Evolutionary conservation across 768 basidiomycete genomes (phyloP).

Genomic region (Hericium erinaceus): DNA sequence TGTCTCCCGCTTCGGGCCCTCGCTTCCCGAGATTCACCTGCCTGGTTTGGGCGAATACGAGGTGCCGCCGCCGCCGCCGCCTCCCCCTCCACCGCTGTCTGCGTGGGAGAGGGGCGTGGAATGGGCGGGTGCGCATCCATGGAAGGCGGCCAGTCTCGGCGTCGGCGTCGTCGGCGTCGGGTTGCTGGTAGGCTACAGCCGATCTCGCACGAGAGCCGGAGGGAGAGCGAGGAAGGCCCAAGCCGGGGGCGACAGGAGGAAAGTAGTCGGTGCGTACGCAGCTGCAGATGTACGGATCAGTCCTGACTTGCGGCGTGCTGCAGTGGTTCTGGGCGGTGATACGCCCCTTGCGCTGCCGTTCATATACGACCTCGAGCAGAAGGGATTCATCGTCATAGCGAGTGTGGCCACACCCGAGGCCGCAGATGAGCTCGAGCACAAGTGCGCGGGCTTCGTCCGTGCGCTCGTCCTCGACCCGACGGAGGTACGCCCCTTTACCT

Average conservation of each 20-base stretch:
- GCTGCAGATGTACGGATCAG: constrained; percentile 2
- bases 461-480: constrained; percentile 74
- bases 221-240: constrained; percentile 16
- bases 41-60: constrained; percentile 65
- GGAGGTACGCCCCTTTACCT: constrained; percentile 39
- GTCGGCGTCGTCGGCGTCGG: constrained; percentile 52
- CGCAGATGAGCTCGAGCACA: constrained; percentile 53
- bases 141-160: constrained; percentile 45
- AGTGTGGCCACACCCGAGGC: constrained; percentile 66
- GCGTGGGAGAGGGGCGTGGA: constrained; percentile 36
- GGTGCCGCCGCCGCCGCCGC: constrained; percentile 60
- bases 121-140: constrained; percentile 54
- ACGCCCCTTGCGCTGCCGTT: constrained; percentile 61
- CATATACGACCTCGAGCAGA: constrained; percentile 62
- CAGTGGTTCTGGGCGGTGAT: constrained; percentile 81
- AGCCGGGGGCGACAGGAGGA: constrained; percentile 29
- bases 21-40: constrained; percentile 43
- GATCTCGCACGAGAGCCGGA: constrained; percentile 14
- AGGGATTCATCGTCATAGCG: constrained; percentile 76
- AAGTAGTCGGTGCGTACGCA: constrained; percentile 33
- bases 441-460: constrained; percentile 66
- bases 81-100: constrained; percentile 36
- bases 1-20: constrained; percentile 64
- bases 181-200: constrained; percentile 49
- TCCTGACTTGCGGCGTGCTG: constrained; percentile 5